Evolutionary conservation across 2,329 filamentous ascomycete species (phyloP).

Genomic region (Ophiostoma quercus): DNA sequence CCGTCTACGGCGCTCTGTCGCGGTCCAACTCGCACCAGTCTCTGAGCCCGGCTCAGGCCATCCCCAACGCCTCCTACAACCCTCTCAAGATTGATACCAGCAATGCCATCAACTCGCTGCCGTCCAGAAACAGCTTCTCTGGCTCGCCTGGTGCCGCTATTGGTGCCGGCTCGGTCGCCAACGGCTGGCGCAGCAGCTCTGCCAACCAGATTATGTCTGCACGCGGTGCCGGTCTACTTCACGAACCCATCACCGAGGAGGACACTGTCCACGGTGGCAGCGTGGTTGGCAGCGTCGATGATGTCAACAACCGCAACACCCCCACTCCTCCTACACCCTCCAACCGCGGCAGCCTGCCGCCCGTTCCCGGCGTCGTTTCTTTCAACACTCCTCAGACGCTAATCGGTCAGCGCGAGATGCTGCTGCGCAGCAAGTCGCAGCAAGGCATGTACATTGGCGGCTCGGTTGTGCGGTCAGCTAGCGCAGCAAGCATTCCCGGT

Average conservation of each 20-base stretch:
- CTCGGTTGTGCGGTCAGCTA: slow-evolving; percentile 25
- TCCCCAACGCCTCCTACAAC: neutral
- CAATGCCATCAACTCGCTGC: slow-evolving; percentile 2
- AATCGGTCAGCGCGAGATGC: slow-evolving; percentile 51
- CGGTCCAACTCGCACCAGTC: slow-evolving; percentile 29
- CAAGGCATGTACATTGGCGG: slow-evolving; percentile 35
- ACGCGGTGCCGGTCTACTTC: slow-evolving; percentile 31
- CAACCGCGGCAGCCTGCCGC: slow-evolving; percentile 29
- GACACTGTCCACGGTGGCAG: slow-evolving; percentile 26
- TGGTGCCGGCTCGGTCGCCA: slow-evolving; percentile 19
- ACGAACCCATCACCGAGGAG: slow-evolving; percentile 45
- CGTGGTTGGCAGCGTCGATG: neutral
- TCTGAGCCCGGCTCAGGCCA: neutral
- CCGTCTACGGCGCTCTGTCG: slow-evolving; percentile 29
- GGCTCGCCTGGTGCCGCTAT: neutral
- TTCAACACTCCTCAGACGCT: slow-evolving; percentile 52
- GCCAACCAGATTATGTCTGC: slow-evolving; percentile 25
- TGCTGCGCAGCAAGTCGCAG: slow-evolving; percentile 49
- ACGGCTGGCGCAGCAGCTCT: slow-evolving; percentile 29
- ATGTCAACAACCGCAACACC: neutral
- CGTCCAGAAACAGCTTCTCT: slow-evolving; percentile 21
- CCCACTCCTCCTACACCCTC: slow-evolving; percentile 12
- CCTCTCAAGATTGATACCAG: slow-evolving; percentile 4
- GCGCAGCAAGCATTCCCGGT: slow-evolving; percentile 18
- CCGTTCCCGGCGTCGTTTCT: slow-evolving; percentile 45